Percentiles rank a stretch among this genome's conserved stretches.
phyloP scores from a whole-genome alignment of 148 eudicot species.

The Persicaria maculosa region DNA sequence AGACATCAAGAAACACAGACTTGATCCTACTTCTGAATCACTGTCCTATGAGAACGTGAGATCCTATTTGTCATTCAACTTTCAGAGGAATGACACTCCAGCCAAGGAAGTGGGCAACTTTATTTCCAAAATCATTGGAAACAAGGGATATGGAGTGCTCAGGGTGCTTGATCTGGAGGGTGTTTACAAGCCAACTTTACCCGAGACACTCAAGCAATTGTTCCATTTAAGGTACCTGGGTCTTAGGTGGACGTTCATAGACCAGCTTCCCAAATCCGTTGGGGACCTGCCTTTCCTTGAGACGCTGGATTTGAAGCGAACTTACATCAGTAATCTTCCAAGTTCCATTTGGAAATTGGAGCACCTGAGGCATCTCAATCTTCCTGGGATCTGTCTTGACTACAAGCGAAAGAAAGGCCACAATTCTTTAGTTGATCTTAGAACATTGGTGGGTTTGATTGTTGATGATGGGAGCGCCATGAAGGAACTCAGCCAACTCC shows the following conservation, averaged over 20 bases:
- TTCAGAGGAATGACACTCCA: slow-evolving; percentile 30
- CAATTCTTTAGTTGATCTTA: slow-evolving; percentile 12
- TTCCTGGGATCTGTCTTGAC: slow-evolving; percentile 24
- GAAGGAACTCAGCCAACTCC: slow-evolving; percentile 13
- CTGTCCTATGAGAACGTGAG: slow-evolving; percentile 6
- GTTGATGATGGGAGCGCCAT: slow-evolving; percentile 20
- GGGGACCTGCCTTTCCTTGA: slow-evolving; percentile 36
- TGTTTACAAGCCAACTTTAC: slow-evolving; percentile 39
- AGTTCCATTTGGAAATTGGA: slow-evolving; percentile 34
- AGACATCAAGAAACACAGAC: slow-evolving; percentile 12
- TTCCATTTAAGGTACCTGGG: slow-evolving; percentile 39
- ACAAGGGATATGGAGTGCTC: slow-evolving; percentile 27
- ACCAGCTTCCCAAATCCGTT: slow-evolving; percentile 32
- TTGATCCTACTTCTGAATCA: neutral
- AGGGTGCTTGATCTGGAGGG: slow-evolving; percentile 48
- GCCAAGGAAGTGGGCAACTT: slow-evolving; percentile 31
- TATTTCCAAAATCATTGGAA: slow-evolving; percentile 18
- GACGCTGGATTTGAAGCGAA: slow-evolving; percentile 42
- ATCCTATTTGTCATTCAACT: slow-evolving; percentile 40
- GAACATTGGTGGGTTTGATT: slow-evolving; percentile 36
- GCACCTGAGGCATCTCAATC: slow-evolving; percentile 34
- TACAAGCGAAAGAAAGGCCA: neutral
- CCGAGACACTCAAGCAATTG: slow-evolving; percentile 32
- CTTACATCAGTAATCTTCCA: slow-evolving; percentile 29
- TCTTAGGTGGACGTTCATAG: slow-evolving; percentile 42